These are phyloP conservation scores for Capronia americana DNA, from an alignment of 2,329 filamentous ascomycete genomes.

Conservation along the genomic window DNA sequence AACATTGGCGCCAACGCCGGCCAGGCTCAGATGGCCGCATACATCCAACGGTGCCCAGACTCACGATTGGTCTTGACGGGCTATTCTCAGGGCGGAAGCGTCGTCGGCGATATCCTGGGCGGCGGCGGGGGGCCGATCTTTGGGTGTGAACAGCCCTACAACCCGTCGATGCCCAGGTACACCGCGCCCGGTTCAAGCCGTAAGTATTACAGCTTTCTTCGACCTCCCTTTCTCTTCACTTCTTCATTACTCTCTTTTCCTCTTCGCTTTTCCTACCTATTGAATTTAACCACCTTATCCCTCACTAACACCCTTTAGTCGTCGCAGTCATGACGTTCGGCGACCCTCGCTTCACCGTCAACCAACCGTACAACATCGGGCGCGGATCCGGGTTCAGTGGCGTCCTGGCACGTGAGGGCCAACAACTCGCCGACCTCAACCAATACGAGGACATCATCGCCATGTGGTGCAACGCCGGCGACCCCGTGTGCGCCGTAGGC, in stretches of 20 bases:
- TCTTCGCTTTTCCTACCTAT: not conserved
- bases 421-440: conserved; percentile 30
- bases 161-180: conserved; percentile 18
- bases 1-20: conserved; percentile 19
- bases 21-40: conserved; percentile 23
- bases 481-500: conserved; percentile 32
- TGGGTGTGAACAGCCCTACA: conserved; percentile 26
- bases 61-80: conserved; percentile 43
- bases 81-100: conserved; percentile 45
- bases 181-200: conserved; percentile 21
- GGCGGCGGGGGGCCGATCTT: conserved; percentile 40
- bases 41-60: conserved; percentile 37
- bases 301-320: conserved; percentile 24
- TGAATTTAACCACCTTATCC: not conserved
- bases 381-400: conserved; percentile 26
- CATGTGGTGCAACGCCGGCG: conserved; percentile 27
- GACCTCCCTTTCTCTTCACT: not conserved
- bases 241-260: not conserved
- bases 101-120: conserved; percentile 43
- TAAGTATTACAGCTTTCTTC: conserved; percentile 12
- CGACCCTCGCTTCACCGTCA: conserved; percentile 24
- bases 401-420: conserved; percentile 13
- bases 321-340: conserved; percentile 27
- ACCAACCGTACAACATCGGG: conserved; percentile 30
- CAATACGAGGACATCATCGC: conserved; percentile 24